Evolutionary conservation across 768 basidiomycete species (phyloP).

Genomic region (Rhodotorula paludigena): DNA sequence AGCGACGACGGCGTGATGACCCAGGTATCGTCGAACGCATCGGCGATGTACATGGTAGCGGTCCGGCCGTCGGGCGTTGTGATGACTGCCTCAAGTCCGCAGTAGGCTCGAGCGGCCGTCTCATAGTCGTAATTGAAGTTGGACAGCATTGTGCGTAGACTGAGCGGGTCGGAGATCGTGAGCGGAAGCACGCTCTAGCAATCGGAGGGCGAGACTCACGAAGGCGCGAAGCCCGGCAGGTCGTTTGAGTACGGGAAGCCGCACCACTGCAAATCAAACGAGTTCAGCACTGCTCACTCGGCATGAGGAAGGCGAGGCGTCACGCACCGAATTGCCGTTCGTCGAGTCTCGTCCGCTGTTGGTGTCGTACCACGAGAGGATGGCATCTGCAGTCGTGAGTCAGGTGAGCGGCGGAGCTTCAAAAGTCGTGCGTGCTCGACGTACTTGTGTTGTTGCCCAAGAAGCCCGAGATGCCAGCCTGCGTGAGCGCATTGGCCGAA

Average conservation of each 20-base stretch:
- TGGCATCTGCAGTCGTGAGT: conserved; percentile 1
- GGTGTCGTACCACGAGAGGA: conserved; percentile 38
- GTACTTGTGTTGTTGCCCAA: conserved; percentile 12
- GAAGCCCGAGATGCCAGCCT: conserved; percentile 19
- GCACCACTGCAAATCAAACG: background rate
- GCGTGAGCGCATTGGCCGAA: background rate
- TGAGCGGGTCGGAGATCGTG: too few relatives aligned
- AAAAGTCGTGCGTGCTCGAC: too few relatives aligned
- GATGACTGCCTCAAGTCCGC: conserved; percentile 33
- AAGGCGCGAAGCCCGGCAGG: too few relatives aligned
- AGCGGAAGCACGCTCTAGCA: too few relatives aligned
- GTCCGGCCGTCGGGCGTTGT: conserved; percentile 33
- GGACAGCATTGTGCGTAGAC: conserved; percentile 38
- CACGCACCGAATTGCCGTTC: conserved; percentile 33
- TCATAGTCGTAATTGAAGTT: conserved; percentile 32
- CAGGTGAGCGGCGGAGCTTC: too few relatives aligned
- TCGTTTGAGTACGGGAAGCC: background rate
- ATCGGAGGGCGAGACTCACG: too few relatives aligned
- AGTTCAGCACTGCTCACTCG: background rate
- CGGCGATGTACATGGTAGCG: conserved; percentile 33
- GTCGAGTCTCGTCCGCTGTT: conserved; percentile 32
- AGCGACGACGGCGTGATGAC: conserved; percentile 22
- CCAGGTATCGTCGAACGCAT: conserved; percentile 15
- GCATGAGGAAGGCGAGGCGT: too few relatives aligned
- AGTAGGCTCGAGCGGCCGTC: conserved; percentile 37